Conservation (phyloP, 179 eudicot species). For the Nepenthes alata region DNA sequence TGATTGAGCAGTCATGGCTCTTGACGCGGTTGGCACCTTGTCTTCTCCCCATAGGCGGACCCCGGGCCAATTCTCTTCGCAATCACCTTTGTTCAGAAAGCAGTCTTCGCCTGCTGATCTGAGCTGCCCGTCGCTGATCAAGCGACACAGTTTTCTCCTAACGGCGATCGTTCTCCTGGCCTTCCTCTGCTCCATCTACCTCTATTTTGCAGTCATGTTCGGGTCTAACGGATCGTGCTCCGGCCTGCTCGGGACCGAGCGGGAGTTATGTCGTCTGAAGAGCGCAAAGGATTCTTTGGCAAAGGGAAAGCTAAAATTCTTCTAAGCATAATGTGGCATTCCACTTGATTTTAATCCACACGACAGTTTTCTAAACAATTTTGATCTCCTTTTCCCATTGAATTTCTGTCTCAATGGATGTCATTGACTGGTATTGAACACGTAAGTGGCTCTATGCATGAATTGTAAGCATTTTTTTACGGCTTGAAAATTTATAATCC, state of each 20-base stretch:
- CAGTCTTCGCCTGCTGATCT: conserved; percentile 32
- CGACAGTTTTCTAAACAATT: too few relatives aligned
- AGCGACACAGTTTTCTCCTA: conserved; percentile 76
- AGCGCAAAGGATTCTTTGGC: conserved; percentile 33
- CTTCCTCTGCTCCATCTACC: conserved; percentile 69
- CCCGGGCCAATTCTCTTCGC: conserved; percentile 31
- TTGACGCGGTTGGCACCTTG: conserved; percentile 31
- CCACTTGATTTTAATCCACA: too few relatives aligned
- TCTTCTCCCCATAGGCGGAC: conserved; percentile 77
- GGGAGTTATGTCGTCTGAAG: conserved; percentile 44
- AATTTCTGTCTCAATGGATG: too few relatives aligned
- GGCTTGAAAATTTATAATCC: too few relatives aligned
- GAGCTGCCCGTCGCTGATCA: conserved; percentile 50
- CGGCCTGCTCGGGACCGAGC: conserved; percentile 45
- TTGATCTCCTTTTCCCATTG: too few relatives aligned
- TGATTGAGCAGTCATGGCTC: conserved; percentile 25
- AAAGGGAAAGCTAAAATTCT: conserved; percentile 51
- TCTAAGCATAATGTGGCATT: neutral
- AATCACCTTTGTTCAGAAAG: conserved; percentile 24
- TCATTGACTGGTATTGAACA: too few relatives aligned
- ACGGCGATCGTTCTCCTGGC: conserved; percentile 68
- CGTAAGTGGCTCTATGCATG: too few relatives aligned
- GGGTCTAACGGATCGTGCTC: conserved; percentile 48
- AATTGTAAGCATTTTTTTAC: too few relatives aligned
- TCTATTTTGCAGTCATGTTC: conserved; percentile 84